phyloP scores from a whole-genome alignment of 75 land plant species.

The Picea sitchensis region DNA sequence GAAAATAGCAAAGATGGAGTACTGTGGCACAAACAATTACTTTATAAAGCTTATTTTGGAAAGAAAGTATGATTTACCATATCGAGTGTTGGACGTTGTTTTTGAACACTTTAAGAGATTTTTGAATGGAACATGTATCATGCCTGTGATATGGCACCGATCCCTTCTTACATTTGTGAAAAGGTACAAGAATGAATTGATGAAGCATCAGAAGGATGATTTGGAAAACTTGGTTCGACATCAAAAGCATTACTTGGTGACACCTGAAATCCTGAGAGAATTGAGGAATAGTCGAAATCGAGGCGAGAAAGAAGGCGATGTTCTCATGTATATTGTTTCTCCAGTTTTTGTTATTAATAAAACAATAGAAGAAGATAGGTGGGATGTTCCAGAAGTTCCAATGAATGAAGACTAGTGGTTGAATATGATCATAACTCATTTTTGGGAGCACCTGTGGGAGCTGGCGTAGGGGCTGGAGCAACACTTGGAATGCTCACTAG shows the following conservation, averaged over 20 bases:
- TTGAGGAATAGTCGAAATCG: too few relatives aligned
- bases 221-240: too few relatives aligned
- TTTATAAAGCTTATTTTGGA: conserved; percentile 82
- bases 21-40: conserved; percentile 98
- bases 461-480: too few relatives aligned
- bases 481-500: too few relatives aligned
- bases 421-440: neutral
- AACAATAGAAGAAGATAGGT: conserved; percentile 78
- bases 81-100: conserved; percentile 78
- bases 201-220: too few relatives aligned
- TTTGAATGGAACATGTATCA: conserved; percentile 60
- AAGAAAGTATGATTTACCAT: conserved; percentile 93
- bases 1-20: conserved; percentile 90
- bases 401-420: conserved; percentile 75
- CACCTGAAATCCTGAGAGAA: too few relatives aligned
- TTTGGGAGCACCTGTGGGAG: neutral
- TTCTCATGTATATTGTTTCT: neutral
- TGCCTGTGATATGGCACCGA: conserved; percentile 99
- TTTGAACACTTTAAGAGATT: conserved; percentile 79
- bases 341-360: conserved; percentile 49
- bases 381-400: conserved; percentile 84
- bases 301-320: too few relatives aligned
- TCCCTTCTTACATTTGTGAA: conserved; percentile 92
- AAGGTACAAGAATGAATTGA: conserved; percentile 32
- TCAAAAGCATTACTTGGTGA: too few relatives aligned